Base-by-base conservation (phyloP, 2,329 filamentous ascomycete species). In the Phoma sp. region DNA sequence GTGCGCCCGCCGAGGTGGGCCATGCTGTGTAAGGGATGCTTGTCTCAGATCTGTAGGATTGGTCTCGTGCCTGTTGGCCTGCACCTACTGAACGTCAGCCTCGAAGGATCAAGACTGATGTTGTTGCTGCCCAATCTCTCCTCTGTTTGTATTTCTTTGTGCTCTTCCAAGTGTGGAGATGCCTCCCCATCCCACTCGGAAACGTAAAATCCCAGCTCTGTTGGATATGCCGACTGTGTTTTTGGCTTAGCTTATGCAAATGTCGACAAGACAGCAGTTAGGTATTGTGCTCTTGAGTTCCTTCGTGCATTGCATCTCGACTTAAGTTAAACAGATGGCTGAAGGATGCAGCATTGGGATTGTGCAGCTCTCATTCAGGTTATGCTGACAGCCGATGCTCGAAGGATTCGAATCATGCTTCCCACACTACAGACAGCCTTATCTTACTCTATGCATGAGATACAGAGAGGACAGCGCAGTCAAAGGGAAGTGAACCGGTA, bases 331-430 rank as follows among this genome's bases (percentile, higher is more conserved):
- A 38, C 9, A 15, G 43, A 28, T 32, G 43, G 39, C 28, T 38
- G 43, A 38, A 40, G 20, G 39, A 29, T 48, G 26, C 20, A 36
- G 38, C 11, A 43, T 48, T 28, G 21, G 33, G 43, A 47, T 47
- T 38, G 21, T 39, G 33, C 38, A 11, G 2, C 34, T 39, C 50
- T 43, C 9, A 12, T 53, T 53, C 43, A 43, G 37, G 12, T 20
- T 34, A 17, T 18, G 7, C 33, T n/a, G 47, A 7, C 14, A n/a
- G 3, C 21, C 5, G 17, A 38, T 38, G 28, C 20, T 18, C 28
- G 42, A 46, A 46, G 36, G 36, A 52, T 47, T 26, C 23, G 23
- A 46, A 15, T 23, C 17, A 39, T 14, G 3, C 21, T 39, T 11
- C 37, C 28, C 12, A 3, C 14, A 39, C 5, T n/a, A 26, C 37